Evolutionary conservation across 345 rosid species (phyloP), one percentile per base, ranked within the genome.

Genomic region (Raphanus raphanistrum): DNA sequence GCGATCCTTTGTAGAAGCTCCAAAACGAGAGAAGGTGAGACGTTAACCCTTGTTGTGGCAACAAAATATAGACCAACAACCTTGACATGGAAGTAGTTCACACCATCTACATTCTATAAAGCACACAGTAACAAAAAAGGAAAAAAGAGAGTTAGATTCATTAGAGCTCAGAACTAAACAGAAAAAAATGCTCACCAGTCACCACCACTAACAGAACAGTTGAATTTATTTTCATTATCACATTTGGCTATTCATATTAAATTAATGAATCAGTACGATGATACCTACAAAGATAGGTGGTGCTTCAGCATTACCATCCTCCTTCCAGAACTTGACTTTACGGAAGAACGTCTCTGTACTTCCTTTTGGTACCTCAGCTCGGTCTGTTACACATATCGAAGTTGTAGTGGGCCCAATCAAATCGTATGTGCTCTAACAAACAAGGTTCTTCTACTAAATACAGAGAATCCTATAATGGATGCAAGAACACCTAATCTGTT

Each of bases 251-350:
- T 35, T 33, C 36, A 33, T 33, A 63, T 12, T 62, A 48, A 11
- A 6, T 63, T 54, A 63, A 66, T 48, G 17, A 61, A n/a, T n/a
- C n/a, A n/a, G 65, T 69, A 86, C 76, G 70, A 75, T 75, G 86
- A 86, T 90, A 91, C 98, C 92, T 90, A 93, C 98, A 94, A 95
- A 95, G 87, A 95, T 94, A 88, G 98, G 98, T 38, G 98, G 97
- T 8, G 98, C 97, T 83, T 92, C 98, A 65, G 91, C 94, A 76
- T 91, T 88, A 9, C 89, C 99, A 72, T 95, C 99, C 15, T 90
- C 98, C 73, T 90, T 95, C 99, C 99, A 95, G 69, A 95, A 95
- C 92, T 95, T 92, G 52, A 92, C 99, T 85, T 95, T 95, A 2
- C 98, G 89, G 80, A 92, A 95, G 84, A 95, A 95, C 17, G 90